phyloP scores from a whole-genome alignment of 106 monocot genomes.

The Dendrobium officinale region DNA sequence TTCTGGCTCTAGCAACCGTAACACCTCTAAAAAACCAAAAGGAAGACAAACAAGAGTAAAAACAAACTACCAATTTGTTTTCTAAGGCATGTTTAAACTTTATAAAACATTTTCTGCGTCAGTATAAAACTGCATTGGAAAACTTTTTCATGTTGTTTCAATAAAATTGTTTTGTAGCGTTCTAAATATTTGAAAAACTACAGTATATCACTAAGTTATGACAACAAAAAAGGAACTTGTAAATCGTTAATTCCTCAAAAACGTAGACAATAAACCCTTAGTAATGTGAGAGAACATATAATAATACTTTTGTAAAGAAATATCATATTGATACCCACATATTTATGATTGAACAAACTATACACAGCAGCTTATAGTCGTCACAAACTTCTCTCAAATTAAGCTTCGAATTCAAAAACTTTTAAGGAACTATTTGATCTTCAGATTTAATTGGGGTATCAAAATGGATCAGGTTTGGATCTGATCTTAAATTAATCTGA shows the following conservation, averaged over 20 bases:
- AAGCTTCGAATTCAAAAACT: no score
- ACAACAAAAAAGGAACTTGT: background rate
- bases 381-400: background rate
- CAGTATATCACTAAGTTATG: background rate
- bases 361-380: background rate
- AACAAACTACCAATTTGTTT: background rate
- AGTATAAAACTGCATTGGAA: background rate
- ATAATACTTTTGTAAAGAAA: background rate
- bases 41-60: background rate
- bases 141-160: background rate
- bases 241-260: no score
- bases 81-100: background rate
- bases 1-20: constrained; percentile 54
- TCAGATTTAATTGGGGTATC: no score
- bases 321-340: background rate
- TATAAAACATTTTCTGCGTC: background rate
- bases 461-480: no score
- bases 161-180: background rate
- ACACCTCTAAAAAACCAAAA: constrained; percentile 45
- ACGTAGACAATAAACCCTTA: background rate
- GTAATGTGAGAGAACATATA: background rate
- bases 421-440: no score
- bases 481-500: no score
- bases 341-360: background rate
- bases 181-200: background rate